Percentiles rank a stretch among this genome's conserved stretches.
Evolutionary conservation across 139 green algal genomes (phyloP).

Genomic region (Tetratostichococcus sp.): DNA sequence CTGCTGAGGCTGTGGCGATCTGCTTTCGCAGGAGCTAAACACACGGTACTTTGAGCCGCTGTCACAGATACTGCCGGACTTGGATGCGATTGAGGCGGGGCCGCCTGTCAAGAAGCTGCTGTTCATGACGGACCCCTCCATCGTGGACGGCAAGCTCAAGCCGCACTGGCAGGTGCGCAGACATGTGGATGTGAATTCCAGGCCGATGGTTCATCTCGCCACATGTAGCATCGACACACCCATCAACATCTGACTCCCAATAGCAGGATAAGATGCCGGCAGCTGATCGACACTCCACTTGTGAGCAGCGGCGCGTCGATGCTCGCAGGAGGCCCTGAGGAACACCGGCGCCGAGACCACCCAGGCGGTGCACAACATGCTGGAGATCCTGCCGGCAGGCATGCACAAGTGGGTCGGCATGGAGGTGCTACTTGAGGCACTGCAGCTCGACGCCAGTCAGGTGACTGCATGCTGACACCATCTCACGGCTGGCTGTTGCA

Average conservation of each 20-base stretch:
- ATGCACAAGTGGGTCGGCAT: conserved; percentile 81
- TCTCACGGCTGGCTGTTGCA: no score
- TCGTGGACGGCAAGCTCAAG: conserved; percentile 39
- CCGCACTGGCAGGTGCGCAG: conserved; percentile 50
- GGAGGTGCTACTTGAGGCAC: conserved; percentile 44
- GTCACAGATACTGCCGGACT: conserved; percentile 21
- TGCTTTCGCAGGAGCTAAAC: conserved; percentile 43
- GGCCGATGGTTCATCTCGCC: no score
- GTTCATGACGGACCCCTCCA: conserved; percentile 65
- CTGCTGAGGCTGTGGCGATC: no score
- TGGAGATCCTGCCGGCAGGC: conserved; percentile 87
- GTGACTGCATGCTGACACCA: background rate
- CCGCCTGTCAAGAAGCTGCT: conserved; percentile 81
- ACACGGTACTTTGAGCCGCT: conserved; percentile 83
- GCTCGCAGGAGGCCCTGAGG: conserved; percentile 6
- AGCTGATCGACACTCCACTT: no score
- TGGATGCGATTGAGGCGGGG: conserved; percentile 49
- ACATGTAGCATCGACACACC: no score
- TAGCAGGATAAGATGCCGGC: no score
- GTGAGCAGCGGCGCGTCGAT: no score
- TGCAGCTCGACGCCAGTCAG: conserved; percentile 26
- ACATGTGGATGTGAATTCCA: no score
- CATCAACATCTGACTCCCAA: no score
- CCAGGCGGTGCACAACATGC: conserved; percentile 88
- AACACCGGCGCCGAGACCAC: conserved; percentile 41